Conservation (phyloP, 208 protist genomes). For the Lotmaria passim region DNA sequence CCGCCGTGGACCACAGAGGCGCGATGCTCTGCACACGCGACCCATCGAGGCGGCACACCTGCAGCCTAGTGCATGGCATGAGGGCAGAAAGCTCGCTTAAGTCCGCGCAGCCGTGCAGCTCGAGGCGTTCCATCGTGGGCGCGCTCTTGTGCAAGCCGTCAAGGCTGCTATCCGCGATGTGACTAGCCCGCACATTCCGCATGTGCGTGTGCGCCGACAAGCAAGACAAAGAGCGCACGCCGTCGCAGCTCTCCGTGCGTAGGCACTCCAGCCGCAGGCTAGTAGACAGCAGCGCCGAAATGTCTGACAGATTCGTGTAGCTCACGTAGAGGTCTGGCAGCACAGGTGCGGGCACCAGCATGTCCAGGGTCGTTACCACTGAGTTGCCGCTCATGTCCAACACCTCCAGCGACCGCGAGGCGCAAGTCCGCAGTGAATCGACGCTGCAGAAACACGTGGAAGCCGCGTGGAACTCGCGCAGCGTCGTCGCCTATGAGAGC, state of each 20-base stretch:
- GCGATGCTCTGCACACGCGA: constrained; percentile 4
- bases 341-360: background rate
- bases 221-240: background rate
- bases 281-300: background rate
- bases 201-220: constrained; percentile 5
- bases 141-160: background rate
- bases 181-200: background rate
- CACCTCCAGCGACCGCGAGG: constrained; percentile 1
- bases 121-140: background rate
- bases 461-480: constrained; percentile 3
- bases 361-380: background rate
- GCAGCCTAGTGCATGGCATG: constrained; percentile 3
- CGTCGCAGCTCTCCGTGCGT: background rate
- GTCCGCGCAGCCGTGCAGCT: background rate
- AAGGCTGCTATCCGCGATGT: background rate
- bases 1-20: constrained; percentile 3
- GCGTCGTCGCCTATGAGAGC: constrained; percentile 1
- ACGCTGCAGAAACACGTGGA: background rate
- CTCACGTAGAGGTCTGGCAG: constrained; percentile 8
- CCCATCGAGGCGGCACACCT: constrained; percentile 10
- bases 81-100: background rate
- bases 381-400: background rate
- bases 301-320: background rate
- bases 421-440: background rate
- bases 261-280: background rate